Evolutionary conservation across 2,329 filamentous ascomycete genomes (phyloP), one percentile per base, ranked within the genome.

Genomic region (Pseudomassariella vexata): DNA sequence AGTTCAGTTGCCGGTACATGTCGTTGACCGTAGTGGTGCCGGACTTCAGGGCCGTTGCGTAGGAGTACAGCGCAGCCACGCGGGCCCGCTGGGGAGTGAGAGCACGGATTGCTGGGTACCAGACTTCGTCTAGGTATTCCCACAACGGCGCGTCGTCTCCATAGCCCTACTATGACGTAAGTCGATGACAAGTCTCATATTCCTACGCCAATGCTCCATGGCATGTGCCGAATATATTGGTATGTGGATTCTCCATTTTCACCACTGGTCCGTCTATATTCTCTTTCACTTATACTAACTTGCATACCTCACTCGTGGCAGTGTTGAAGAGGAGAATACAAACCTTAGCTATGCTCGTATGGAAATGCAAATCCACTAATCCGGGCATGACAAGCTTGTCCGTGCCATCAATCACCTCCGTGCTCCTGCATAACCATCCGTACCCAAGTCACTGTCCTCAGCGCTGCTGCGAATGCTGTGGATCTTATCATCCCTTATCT

Each of bases 1-100:
- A 37, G 16, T 36, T 30, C 6, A 43, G 29, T 15, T 39, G 38
- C 7, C 45, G 32, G 28, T 54, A 49, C 30, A 54, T 48, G 26
- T 56, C 42, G 18, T 46, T 48, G 28, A 46, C 40, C 2, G 40
- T 35, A 3, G 43, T 46, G 3, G 45, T 48, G 6, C 45, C 43
- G 14, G 38, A 39, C 24, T 46, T 46, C 3, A 46, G 23, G 3
- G 44, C 43, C 9, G 40, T 42, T 24, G 35, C 41, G 34, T 45
- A 46, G 2, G 38, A 46, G 32, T 46, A 37, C 2, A 46, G 36
- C 15, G 41, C 38, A 11, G 39, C 41, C 2, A 37, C 36, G 8
- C 27, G 35, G 25, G 36, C 31, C 0, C 19, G 30, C 15, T 33
- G 24, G 4, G 43, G 41, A 1, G 36, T 45, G 9, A 46, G 32